phyloP scores from a whole-genome alignment of 2,329 filamentous ascomycete genomes.

The Penicillium sp. region DNA sequence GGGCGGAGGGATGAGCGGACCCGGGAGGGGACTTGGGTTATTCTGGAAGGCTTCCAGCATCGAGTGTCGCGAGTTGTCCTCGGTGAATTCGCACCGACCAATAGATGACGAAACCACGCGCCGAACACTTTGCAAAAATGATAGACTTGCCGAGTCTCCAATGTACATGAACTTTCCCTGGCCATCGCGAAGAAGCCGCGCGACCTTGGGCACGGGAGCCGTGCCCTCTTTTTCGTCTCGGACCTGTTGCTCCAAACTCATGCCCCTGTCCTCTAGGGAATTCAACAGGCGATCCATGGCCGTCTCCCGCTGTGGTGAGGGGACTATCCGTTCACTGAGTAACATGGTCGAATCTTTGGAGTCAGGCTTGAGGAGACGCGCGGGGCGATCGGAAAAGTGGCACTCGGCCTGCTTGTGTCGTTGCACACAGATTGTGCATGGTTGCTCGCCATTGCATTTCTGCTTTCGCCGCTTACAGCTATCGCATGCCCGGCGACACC shows the following conservation, averaged over 20 bases:
- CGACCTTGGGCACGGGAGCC: constrained; percentile 39
- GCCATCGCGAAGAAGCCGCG: constrained; percentile 51
- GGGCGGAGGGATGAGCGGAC: constrained; percentile 32
- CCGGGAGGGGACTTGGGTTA: constrained; percentile 28
- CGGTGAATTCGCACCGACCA: constrained; percentile 43
- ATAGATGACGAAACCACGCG: constrained; percentile 50
- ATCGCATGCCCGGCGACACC: constrained; percentile 44
- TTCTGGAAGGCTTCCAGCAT: constrained; percentile 44
- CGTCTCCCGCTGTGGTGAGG: constrained; percentile 33
- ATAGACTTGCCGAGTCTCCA: constrained; percentile 55
- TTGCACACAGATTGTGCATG: constrained; percentile 52
- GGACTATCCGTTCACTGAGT: constrained; percentile 31
- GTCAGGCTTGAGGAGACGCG: constrained; percentile 33
- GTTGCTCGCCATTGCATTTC: constrained; percentile 53
- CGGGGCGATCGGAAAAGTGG: constrained; percentile 40
- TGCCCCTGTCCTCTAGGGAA: constrained; percentile 32
- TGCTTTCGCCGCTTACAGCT: constrained; percentile 51
- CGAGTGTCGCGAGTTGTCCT: constrained; percentile 42
- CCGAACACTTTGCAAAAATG: constrained; percentile 54
- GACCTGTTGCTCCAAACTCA: constrained; percentile 28
- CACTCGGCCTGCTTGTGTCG: constrained; percentile 43
- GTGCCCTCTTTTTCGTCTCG: constrained; percentile 34
- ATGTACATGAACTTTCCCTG: constrained; percentile 57
- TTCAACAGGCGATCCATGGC: constrained; percentile 37
- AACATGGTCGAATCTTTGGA: constrained; percentile 33